Base-by-base conservation (phyloP, 208 protist genomes). In the Crithidia mellificae region DNA sequence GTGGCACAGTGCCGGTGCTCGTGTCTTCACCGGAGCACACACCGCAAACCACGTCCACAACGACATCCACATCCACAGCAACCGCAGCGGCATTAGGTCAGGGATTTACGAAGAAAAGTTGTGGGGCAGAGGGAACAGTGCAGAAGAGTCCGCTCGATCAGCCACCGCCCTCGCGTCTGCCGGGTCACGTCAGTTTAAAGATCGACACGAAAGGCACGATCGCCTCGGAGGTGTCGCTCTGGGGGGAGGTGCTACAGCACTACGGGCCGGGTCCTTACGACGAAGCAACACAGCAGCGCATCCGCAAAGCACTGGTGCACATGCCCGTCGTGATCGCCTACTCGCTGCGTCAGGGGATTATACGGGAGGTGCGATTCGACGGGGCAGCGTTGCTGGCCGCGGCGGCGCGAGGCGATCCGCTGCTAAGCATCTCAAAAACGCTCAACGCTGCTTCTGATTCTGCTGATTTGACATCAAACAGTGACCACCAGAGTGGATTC, bases 191-290 rank as follows among this genome's bases (percentile, higher is more conserved):
- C 25, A 74, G 73, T 24, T 63, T 96, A 12, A 90, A 91, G 65
- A 89, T 97, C 20, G 92, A 97, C 73, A 90, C 92, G 0, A 90
- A 91, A 50, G 80, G 88, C 74, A 95, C 88, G 19, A 69, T 97
- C n/a, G 92, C 90, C 7, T 64, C 81, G 3, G 92, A 97, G 68
- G 47, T 62, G 19, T 91, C 87, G 1, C 49, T 97, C n/a, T 93
- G 85, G 89, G 85, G 83, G 0, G 92, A 97, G 39, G 85, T 97
- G 25, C 74, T 80, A 43, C 85, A 91, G 64, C 89, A 92, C 69
- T 95, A 85, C 76, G 90, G 92, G n/a, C 62, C 66, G 9, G 88
- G 85, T 6, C 89, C 90, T 2, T 95, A 93, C 78, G 69, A 81
- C 73, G 74, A 68, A 30, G 79, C 77, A 12, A 77, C 77, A 8